These are phyloP conservation scores for Aspergillus ostianus DNA, from an alignment of 495 filamentous ascomycete species.

Conservation along the genomic window DNA sequence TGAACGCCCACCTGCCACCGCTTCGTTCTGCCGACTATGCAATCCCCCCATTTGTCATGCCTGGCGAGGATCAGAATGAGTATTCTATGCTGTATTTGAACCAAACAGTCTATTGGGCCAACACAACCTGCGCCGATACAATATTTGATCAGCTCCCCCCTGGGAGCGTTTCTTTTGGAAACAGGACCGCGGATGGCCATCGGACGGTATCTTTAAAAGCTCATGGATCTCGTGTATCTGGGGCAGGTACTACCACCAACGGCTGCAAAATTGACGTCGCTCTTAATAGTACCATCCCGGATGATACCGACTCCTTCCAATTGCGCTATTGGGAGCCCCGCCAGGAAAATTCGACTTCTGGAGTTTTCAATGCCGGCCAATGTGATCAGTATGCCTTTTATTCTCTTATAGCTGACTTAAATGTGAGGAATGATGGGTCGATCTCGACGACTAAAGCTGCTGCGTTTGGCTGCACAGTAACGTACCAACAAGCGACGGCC, in stretches of 20 bases:
- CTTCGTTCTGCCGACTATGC: constrained; percentile 15
- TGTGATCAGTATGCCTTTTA: constrained; percentile 14
- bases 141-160: not conserved
- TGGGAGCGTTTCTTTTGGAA: not conserved
- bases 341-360: not conserved
- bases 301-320: constrained; percentile 3
- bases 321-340: constrained; percentile 24
- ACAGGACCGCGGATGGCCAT: not conserved
- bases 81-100: constrained; percentile 15
- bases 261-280: constrained; percentile 7
- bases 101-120: constrained; percentile 26
- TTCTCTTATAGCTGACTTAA: constrained; percentile 17
- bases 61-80: constrained; percentile 9
- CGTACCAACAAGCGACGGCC: constrained; percentile 16
- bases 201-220: not conserved
- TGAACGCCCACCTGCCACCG: constrained; percentile 5
- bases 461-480: constrained; percentile 16
- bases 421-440: not conserved
- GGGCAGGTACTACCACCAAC: not conserved
- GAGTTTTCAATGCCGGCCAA: constrained; percentile 11
- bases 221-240: not conserved
- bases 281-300: constrained; percentile 10
- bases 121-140: constrained; percentile 15
- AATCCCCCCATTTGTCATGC: constrained; percentile 15
- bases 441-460: constrained; percentile 13